Evolutionary conservation across 2,329 filamentous ascomycete genomes (phyloP), one percentile per base, ranked within the genome.

Genomic region (Aotearoamyces nothofagi): DNA sequence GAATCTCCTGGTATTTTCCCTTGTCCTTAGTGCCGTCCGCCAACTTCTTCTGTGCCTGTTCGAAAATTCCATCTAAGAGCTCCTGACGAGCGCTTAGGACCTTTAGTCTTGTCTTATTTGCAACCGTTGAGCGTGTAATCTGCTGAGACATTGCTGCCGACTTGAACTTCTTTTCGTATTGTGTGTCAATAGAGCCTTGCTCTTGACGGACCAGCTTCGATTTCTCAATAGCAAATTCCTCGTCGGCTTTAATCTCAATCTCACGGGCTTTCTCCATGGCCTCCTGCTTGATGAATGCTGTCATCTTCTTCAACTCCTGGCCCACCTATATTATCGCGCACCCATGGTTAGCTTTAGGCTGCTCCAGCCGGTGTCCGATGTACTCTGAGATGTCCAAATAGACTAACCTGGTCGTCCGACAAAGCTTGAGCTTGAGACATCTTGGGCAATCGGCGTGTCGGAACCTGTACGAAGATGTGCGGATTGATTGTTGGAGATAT

Each of bases 271-370:
- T 98, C 56, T 98, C 90, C 50, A 79, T 71, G 34, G 90, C 90
- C 64, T 98, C 90, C 63, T 96, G 90, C 58, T 84, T 82, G 74
- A 98, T 98, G 72, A 98, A 98, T 53, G 86, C 87, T 35, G 90
- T 96, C 90, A 98, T 98, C 73, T 98, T 98, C 69, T 82, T 86
- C 60, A 98, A 81, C 74, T 98, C 90, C 61, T 82, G 77, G 61
- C 81, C 77, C 69, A 98, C 90, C 84, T 96, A 55, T 15, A 38
- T 29, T 37, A 31, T 30, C 39, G 32, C 31, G 29, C 35, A 35
- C 9, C 10, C 11, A 15, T 15, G 22, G 26, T 14, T 19, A 28
- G 19, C 32, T 14, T 27, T 10, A 15, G 12, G 13, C 10, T 33
- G 13, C 6, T 10, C 16, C 11, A 9, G 15, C 11, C 10, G 17